Evolutionary conservation across 345 rosid genomes (phyloP), one percentile per base, ranked within the genome.

Genomic region (Raphanus raphanistrum): DNA sequence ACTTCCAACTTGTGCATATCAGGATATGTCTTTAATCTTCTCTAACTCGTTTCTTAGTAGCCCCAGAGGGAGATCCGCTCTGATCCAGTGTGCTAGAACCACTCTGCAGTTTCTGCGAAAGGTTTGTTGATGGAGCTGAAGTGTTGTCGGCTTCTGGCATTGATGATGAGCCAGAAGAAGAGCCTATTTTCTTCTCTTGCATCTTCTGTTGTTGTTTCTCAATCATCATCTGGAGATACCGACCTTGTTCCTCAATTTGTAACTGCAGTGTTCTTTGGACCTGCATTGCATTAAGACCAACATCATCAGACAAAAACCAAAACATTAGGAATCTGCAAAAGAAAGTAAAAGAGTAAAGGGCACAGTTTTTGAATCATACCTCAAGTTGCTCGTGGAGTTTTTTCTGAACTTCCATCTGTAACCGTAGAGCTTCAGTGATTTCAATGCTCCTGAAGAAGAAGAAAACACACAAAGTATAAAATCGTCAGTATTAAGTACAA

Each of bases 381-480:
- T 94, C 98, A 73, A 91, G 97, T 78, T 94, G 98, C 83, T 91
- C 98, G 38, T 94, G 98, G 69, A 94, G 96, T 65, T 64, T 90
- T 86, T 91, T 94, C 81, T 94, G 98, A 78, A 94, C 97, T 83
- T 91, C 90, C 92, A 94, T 86, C 84, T 94, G 98, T 86, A 94
- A 66, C 62, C 90, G 83, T 83, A 94, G 80, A 43, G 98, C 94
- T 88, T 91, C 97, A 16, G 94, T 89, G 21, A 80, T 80, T 13
- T 70, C 75, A 57, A 70, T 75, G 76, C 83, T 80, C 76, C 83
- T 80, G 59, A 25, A 48, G 36, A 69, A 38, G 32, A 63, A 63
- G 13, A 57, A 57, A 17, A 12, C 16, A 54, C 10, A 17, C 10
- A 21, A 57, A 4, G 21, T 2, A 16, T 26, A 52, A 16, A 52